These are phyloP conservation scores for Rhizopogon rudus DNA, from an alignment of 768 basidiomycete species.

Conservation along the genomic window DNA sequence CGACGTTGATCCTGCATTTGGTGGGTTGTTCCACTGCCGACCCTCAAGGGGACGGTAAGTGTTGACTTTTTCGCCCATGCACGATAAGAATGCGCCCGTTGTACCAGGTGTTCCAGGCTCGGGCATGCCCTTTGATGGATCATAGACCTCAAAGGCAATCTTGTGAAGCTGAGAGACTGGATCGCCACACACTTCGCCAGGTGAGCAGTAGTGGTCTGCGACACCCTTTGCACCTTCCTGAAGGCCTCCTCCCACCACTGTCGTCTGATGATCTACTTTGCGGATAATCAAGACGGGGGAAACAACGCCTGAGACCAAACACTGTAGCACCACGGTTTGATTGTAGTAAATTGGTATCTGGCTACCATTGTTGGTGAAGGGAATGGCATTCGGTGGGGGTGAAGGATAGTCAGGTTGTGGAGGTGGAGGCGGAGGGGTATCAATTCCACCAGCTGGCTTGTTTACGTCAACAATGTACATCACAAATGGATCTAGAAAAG, in stretches of 20 bases:
- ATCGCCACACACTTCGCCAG: slow-evolving; percentile 88
- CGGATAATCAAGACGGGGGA: slow-evolving; percentile 92
- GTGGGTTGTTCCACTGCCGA: slow-evolving; percentile 65
- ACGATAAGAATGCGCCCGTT: slow-evolving; percentile 81
- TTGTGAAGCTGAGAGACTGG: slow-evolving; percentile 95
- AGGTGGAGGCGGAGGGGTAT: slow-evolving; percentile 74
- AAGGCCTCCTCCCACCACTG: slow-evolving; percentile 85
- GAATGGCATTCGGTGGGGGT: slow-evolving; percentile 86
- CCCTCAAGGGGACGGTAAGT: slow-evolving; percentile 83
- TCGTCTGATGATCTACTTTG: slow-evolving; percentile 87
- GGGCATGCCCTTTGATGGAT: slow-evolving; percentile 60
- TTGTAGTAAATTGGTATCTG: slow-evolving; percentile 96
- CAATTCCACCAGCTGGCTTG: slow-evolving; percentile 73
- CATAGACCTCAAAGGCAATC: slow-evolving; percentile 90
- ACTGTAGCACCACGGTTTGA: slow-evolving; percentile 92
- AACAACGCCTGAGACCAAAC: slow-evolving; percentile 88
- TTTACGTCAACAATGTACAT: slow-evolving; percentile 97
- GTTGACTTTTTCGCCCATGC: slow-evolving; percentile 92
- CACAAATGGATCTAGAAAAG: slow-evolving; percentile 73
- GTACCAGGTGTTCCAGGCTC: slow-evolving; percentile 75
- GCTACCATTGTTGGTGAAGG: slow-evolving; percentile 77
- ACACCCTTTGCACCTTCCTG: slow-evolving; percentile 85
- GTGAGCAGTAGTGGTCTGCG: slow-evolving; percentile 75
- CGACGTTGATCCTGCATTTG: slow-evolving; percentile 41
- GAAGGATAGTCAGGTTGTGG: slow-evolving; percentile 88